These are phyloP conservation scores for Pichia membranifaciens DNA, from an alignment of 805 yeast species.

Conservation along the genomic window DNA sequence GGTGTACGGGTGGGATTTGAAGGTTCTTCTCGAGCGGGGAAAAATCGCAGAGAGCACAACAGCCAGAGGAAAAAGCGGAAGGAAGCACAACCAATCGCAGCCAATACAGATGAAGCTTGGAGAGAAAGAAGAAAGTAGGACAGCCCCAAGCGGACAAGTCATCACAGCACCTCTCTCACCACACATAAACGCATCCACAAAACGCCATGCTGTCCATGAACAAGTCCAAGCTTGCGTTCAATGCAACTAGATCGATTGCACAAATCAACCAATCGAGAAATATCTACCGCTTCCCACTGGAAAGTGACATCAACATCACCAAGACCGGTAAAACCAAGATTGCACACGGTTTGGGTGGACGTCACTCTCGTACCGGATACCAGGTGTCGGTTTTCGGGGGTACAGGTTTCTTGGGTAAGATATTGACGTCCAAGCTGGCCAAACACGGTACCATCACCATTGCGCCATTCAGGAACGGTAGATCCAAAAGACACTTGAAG, in stretches of 20 bases:
- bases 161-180: no score
- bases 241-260: slow-evolving; percentile 7
- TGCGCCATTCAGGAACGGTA: slow-evolving; percentile 77
- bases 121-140: no score
- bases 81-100: no score
- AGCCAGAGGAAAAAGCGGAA: no score
- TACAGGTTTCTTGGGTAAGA: slow-evolving; percentile 71
- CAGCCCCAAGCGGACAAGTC: no score
- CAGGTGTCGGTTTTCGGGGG: slow-evolving; percentile 88
- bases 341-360: slow-evolving; percentile 72
- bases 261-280: slow-evolving; percentile 15
- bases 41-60: not conserved
- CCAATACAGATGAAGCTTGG: no score
- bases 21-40: not conserved
- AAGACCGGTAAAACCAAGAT: slow-evolving; percentile 68
- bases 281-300: slow-evolving; percentile 32
- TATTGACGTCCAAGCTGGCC: slow-evolving; percentile 66
- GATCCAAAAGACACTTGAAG: slow-evolving; percentile 70
- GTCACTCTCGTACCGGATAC: slow-evolving; percentile 80
- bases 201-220: slow-evolving; percentile 6
- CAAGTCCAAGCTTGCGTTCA: slow-evolving; percentile 8
- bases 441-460: slow-evolving; percentile 74
- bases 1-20: not conserved
- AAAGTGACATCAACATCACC: slow-evolving; percentile 64
- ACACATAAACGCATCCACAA: no score